phyloP scores from a whole-genome alignment of 2,329 filamentous ascomycete species.

The Phaeomoniella chlamydospora region DNA sequence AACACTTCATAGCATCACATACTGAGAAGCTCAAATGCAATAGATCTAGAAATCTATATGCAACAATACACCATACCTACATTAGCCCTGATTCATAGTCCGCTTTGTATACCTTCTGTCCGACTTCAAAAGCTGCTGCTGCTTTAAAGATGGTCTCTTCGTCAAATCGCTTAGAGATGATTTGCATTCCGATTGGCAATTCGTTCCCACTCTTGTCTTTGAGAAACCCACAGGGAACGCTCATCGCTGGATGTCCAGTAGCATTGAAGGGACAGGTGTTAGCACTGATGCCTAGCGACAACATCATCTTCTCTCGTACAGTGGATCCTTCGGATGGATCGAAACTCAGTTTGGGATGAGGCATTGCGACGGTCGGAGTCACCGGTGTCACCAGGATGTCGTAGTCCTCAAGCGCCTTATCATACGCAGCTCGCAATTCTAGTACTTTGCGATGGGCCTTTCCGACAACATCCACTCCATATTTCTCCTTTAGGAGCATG shows the following conservation, averaged over 20 bases:
- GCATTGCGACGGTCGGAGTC: constrained; percentile 29
- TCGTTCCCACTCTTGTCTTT: constrained; percentile 2
- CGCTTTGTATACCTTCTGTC: too few relatives aligned
- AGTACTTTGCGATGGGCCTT: constrained; percentile 33
- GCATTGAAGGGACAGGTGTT: constrained; percentile 35
- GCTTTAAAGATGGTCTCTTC: constrained; percentile 14
- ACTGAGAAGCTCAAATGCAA: too few relatives aligned
- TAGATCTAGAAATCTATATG: too few relatives aligned
- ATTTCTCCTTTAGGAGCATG: constrained; percentile 15
- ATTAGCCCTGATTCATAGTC: too few relatives aligned
- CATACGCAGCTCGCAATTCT: constrained; percentile 33
- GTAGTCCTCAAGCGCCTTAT: constrained; percentile 24
- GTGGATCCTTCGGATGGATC: constrained; percentile 12
- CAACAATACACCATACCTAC: too few relatives aligned
- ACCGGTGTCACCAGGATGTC: constrained; percentile 36
- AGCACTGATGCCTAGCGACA: constrained; percentile 28
- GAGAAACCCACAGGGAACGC: constrained; percentile 25
- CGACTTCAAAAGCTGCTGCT: constrained; percentile 15
- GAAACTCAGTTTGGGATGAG: constrained; percentile 17
- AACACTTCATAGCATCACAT: too few relatives aligned
- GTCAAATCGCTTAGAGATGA: constrained; percentile 28
- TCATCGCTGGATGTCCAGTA: constrained; percentile 35
- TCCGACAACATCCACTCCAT: constrained; percentile 18
- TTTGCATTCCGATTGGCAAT: constrained; percentile 41
- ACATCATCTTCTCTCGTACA: constrained; percentile 25